Conservation (phyloP, 1,284 basidiomycete species). For the Retiboletus flavoniger region DNA sequence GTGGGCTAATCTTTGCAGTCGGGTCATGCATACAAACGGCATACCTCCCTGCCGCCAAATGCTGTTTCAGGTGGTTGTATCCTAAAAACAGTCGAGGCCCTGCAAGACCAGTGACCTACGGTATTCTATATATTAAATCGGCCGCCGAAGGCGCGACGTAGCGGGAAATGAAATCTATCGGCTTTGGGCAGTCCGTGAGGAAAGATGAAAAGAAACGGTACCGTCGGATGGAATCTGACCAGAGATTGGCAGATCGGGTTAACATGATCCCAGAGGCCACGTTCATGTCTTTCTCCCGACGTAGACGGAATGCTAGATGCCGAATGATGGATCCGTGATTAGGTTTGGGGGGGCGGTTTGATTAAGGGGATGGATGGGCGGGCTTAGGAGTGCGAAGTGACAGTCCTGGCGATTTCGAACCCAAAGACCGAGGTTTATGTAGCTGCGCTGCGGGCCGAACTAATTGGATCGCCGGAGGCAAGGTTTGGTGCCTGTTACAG, state of each 20-base stretch:
- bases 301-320: neutral
- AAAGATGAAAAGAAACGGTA: neutral
- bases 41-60: neutral
- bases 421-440: too few relatives aligned
- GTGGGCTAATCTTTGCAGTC: neutral
- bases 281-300: neutral
- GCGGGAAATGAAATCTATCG: neutral
- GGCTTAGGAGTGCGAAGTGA: neutral
- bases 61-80: neutral
- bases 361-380: neutral
- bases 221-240: neutral
- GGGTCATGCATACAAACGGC: neutral
- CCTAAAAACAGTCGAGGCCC: neutral
- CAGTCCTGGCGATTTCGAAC: too few relatives aligned
- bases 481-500: neutral
- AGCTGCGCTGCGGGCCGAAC: too few relatives aligned
- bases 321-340: neutral
- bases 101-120: neutral
- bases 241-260: neutral
- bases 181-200: neutral
- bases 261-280: neutral
- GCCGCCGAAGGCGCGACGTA: neutral
- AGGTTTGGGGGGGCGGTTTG: neutral
- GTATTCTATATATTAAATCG: neutral
- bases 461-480: neutral